Conservation (phyloP, 1,284 basidiomycete species). For the Volvariella volvacea region DNA sequence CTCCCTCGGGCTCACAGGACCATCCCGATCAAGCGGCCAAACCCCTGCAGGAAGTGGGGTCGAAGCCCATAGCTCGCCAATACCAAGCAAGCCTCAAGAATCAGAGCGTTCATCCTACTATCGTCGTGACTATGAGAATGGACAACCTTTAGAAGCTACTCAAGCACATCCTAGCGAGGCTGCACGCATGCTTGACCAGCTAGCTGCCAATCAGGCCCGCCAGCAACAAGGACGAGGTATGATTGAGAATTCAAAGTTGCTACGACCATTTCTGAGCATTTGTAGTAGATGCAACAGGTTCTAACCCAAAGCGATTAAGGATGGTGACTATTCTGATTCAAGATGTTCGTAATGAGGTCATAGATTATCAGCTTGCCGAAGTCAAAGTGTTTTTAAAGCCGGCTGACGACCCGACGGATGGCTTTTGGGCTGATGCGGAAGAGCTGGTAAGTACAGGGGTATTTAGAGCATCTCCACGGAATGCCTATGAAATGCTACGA, state of each 20-base stretch:
- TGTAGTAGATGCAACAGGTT: no score
- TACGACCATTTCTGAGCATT: no score
- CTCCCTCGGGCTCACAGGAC: no score
- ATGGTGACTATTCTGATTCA: constrained; percentile 62
- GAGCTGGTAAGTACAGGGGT: constrained; percentile 37
- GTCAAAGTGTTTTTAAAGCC: constrained; percentile 48
- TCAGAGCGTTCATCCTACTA: constrained; percentile 18
- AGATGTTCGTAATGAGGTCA: constrained; percentile 44
- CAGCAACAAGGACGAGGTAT: no score
- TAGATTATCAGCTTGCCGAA: constrained; percentile 58
- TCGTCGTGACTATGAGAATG: constrained; percentile 26
- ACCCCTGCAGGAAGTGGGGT: neutral
- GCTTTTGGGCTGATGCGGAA: constrained; percentile 64
- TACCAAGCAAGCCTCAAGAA: constrained; percentile 4
- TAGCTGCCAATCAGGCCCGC: no score
- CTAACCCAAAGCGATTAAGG: constrained; percentile 4
- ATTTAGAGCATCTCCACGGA: neutral
- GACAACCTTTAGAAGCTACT: constrained; percentile 3
- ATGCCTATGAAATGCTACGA: neutral
- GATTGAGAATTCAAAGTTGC: no score
- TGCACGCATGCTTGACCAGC: no score
- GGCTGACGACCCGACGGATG: constrained; percentile 39
- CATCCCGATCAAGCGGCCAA: no score
- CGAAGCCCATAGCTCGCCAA: neutral
- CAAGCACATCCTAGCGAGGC: constrained; percentile 8